These are phyloP conservation scores for Crassisporium funariophilum DNA, from an alignment of 768 basidiomycete species.

Conservation along the genomic window DNA sequence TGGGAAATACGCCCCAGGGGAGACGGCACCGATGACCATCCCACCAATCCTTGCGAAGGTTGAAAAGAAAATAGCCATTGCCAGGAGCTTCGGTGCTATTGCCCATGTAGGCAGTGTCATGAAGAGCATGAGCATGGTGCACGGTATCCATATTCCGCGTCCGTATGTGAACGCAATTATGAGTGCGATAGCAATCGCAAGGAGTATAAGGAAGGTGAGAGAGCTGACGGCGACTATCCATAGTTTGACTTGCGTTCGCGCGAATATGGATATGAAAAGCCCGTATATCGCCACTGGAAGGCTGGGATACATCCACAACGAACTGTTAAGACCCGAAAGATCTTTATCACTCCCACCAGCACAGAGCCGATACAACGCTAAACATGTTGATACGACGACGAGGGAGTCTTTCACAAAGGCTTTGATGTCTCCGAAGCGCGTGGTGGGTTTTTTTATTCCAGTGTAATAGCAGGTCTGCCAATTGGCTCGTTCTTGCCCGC, in stretches of 20 bases:
- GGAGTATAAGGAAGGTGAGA: not conserved
- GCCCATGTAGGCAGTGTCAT: too few relatives aligned
- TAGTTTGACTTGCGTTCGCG: slow-evolving; percentile 1
- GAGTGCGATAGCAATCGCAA: not conserved
- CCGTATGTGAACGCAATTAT: too few relatives aligned
- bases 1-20: slow-evolving; percentile 6
- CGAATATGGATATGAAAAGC: slow-evolving; percentile 5
- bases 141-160: too few relatives aligned
- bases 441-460: slow-evolving; percentile 1
- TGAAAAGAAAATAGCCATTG: too few relatives aligned
- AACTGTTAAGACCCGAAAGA: slow-evolving; percentile 4
- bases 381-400: slow-evolving; percentile 1
- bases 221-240: slow-evolving; percentile 1
- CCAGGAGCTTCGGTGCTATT: too few relatives aligned
- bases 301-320: slow-evolving; percentile 9
- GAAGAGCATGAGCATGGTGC: too few relatives aligned
- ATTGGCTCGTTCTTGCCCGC: too few relatives aligned
- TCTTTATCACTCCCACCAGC: not conserved
- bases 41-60: too few relatives aligned
- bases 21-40: not conserved
- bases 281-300: slow-evolving; percentile 9
- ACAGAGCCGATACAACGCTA: not conserved
- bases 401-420: slow-evolving; percentile 1
- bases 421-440: not conserved
- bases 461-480: slow-evolving; percentile 7